Base-by-base conservation (phyloP, 148 eudicot species). In the Rhododendron molle region DNA sequence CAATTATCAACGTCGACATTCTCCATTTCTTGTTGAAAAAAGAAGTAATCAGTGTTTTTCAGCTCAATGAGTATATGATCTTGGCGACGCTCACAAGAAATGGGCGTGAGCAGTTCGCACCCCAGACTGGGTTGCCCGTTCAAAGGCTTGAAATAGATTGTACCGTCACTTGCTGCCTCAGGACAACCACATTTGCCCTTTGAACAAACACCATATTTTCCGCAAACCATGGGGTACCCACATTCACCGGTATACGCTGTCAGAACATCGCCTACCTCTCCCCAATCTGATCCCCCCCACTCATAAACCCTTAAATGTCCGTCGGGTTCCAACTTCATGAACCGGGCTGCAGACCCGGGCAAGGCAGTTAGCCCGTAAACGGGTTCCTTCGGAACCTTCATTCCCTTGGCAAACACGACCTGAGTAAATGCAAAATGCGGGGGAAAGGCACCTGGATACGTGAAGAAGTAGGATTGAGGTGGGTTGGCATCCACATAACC, bases 101-200 rank as follows among this genome's bases (percentile, higher is more conserved):
- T 28, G 21, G 86, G 86, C 5, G 54, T 85, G 15, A 77, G 50
- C 32, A 34, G 76, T 32, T 86, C 44, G 43, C 89, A 89, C 15
- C 91, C 91, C 6, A 85, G 86, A 67, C 81, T 65, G 3, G 89
- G 88, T 26, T 83, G 86, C 76, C 84, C 60, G 4, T 69, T 18
- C 15, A 82, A 28, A 58, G 34, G 82, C 30, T 54, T 82, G 54
- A 87, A 87, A 76, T 78, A 85, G 54, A 23, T 83, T 52, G 69
- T 71, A 9, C 40, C 13, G 38, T 38, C 23, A 23, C 30, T 54
- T 23, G 79, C 50, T 54, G 83, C 43, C 52, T 15, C 76, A 11
- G 91, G 91, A 87, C 89, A 87, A 34, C 46, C 69, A 43, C 91
- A 89, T 60, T 85, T 85, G 65, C 86, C 85, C 6, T 78, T 80